A percentile compares a stretch with the other conserved stretches of the same genome.
phyloP scores from a whole-genome alignment of 176 grass and related monocot species.

The Saccharum officinarum region DNA sequence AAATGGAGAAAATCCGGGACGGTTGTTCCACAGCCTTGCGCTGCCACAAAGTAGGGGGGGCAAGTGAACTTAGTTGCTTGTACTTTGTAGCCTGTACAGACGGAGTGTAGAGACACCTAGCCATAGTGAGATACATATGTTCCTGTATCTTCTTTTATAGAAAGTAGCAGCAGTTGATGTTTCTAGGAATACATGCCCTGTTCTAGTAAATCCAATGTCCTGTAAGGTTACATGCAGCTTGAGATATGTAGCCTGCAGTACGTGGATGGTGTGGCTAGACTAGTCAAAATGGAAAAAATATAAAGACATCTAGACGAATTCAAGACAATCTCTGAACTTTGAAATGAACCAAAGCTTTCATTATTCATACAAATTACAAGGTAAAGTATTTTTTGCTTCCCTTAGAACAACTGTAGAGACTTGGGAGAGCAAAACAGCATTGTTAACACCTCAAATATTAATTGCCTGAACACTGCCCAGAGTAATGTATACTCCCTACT shows the following conservation, averaged over 20 bases:
- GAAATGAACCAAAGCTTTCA: constrained; percentile 10
- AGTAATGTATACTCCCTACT: background rate
- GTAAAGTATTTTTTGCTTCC: background rate
- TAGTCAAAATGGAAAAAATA: background rate
- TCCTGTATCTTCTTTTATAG: background rate
- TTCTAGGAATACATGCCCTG: background rate
- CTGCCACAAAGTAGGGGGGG: constrained; percentile 8
- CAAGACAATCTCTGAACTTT: background rate
- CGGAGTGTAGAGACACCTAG: background rate
- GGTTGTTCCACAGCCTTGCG: constrained; percentile 46
- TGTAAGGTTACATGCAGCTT: background rate
- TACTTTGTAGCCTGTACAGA: background rate
- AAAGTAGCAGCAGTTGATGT: background rate
- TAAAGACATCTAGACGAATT: background rate
- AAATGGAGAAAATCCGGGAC: constrained; percentile 38
- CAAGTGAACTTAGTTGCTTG: background rate
- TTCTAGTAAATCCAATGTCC: background rate
- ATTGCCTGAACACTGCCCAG: background rate
- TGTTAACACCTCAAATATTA: background rate
- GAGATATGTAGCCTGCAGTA: background rate
- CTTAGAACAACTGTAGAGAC: background rate
- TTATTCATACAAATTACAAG: background rate
- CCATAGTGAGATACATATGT: background rate
- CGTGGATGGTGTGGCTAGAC: background rate
- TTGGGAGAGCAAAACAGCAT: background rate